phyloP scores from a whole-genome alignment of 2,329 filamentous ascomycete genomes.

The Tetracladium maxilliforme region DNA sequence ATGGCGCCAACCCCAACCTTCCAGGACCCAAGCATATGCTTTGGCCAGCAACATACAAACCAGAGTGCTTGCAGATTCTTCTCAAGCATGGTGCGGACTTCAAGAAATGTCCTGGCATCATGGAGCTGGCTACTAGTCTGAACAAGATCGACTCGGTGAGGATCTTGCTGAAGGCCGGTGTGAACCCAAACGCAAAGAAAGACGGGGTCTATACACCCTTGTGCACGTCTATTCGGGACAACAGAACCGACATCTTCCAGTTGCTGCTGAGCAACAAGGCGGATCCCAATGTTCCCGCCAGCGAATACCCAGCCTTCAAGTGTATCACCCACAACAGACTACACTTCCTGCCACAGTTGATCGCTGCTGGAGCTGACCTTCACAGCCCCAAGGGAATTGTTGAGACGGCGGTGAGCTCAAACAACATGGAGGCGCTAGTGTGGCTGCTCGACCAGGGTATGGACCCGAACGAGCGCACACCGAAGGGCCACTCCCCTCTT shows the following conservation, averaged over 20 bases:
- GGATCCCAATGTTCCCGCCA: constrained; percentile 36
- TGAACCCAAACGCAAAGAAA: constrained; percentile 46
- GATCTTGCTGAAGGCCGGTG: constrained; percentile 39
- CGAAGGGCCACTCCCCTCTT: constrained; percentile 43
- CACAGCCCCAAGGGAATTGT: constrained; percentile 47
- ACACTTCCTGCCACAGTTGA: constrained; percentile 42
- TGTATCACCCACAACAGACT: constrained; percentile 51
- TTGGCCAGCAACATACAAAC: constrained; percentile 47
- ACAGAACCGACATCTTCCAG: constrained; percentile 44
- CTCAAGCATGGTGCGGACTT: constrained; percentile 42
- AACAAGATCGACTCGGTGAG: constrained; percentile 49
- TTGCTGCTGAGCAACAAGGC: constrained; percentile 38
- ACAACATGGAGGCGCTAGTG: constrained; percentile 43
- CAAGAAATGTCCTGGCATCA: constrained; percentile 44
- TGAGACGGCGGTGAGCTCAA: constrained; percentile 46
- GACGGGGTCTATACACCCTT: constrained; percentile 55
- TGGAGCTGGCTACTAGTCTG: constrained; percentile 47
- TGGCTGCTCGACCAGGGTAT: constrained; percentile 47
- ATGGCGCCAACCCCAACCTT: constrained; percentile 51
- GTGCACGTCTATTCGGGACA: constrained; percentile 53
- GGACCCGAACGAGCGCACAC: constrained; percentile 41
- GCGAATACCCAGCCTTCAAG: constrained; percentile 54
- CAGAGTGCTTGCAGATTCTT: constrained; percentile 41
- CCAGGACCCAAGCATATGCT: constrained; percentile 56
- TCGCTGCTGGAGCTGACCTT: constrained; percentile 45